Percentiles rank a stretch among this genome's conserved stretches.
These are phyloP conservation scores for Lentinula guzmanii DNA, from an alignment of 768 basidiomycete species.

Conservation along the genomic window DNA sequence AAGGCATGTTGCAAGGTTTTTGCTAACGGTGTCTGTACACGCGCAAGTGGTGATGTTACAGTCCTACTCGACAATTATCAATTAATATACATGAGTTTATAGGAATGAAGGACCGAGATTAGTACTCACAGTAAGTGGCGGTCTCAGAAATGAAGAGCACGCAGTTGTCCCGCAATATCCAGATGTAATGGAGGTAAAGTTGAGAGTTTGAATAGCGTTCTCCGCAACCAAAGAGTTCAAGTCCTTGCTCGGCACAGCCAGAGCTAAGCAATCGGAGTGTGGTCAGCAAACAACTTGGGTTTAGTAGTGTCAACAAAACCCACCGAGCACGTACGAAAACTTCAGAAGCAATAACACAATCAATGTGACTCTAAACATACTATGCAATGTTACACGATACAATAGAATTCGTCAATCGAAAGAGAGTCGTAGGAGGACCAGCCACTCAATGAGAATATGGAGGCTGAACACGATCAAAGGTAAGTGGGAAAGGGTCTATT, in stretches of 20 bases:
- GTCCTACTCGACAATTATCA: neutral
- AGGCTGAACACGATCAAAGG: neutral
- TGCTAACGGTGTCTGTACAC: neutral
- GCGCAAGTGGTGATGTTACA: neutral
- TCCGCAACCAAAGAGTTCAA: neutral
- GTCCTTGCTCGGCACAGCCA: neutral
- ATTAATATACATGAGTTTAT: neutral
- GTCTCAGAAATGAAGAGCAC: neutral
- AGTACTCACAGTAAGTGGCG: neutral
- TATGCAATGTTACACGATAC: neutral
- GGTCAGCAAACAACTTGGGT: neutral
- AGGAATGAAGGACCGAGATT: neutral
- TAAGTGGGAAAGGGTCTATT: neutral
- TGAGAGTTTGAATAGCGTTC: neutral
- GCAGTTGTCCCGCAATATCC: constrained; percentile 1
- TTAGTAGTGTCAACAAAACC: neutral
- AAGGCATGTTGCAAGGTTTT: neutral
- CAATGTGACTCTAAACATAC: neutral
- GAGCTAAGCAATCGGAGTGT: neutral
- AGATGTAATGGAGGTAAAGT: neutral
- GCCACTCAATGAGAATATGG: neutral
- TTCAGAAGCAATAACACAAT: neutral
- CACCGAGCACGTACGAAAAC: neutral
- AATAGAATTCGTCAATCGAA: neutral
- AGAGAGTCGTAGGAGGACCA: neutral